phyloP scores from a whole-genome alignment of 805 yeast species.

The Yamadazyma olivae region DNA sequence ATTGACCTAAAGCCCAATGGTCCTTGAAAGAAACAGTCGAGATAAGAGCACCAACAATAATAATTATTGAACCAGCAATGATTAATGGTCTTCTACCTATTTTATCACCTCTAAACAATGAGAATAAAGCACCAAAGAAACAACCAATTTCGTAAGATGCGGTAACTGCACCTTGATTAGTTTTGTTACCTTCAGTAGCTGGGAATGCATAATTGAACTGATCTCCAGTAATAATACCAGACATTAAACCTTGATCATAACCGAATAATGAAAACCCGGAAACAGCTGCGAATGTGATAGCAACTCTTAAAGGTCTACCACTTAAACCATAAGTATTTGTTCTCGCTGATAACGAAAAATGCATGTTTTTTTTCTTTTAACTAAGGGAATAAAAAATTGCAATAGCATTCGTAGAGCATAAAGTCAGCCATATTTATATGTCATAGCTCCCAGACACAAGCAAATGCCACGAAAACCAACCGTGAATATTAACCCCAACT shows the following conservation, averaged over 20 bases:
- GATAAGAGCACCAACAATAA: slow-evolving; percentile 37
- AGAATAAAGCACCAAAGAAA: slow-evolving; percentile 42
- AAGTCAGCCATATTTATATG: no score
- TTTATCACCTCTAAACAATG: slow-evolving; percentile 36
- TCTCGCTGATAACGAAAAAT: slow-evolving; percentile 18
- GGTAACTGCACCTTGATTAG: slow-evolving; percentile 66
- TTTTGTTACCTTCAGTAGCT: slow-evolving; percentile 23
- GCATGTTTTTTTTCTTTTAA: no score
- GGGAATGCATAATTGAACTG: slow-evolving; percentile 37
- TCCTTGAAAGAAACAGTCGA: slow-evolving; percentile 33
- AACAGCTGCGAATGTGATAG: slow-evolving; percentile 22
- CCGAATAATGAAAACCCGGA: slow-evolving; percentile 28
- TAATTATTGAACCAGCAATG: slow-evolving; percentile 32
- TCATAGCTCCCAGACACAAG: no score
- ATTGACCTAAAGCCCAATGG: slow-evolving; percentile 60
- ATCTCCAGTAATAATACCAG: slow-evolving; percentile 38
- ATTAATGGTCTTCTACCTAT: slow-evolving; percentile 42
- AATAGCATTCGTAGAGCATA: no score
- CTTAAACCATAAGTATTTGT: slow-evolving; percentile 53
- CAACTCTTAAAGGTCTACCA: slow-evolving; percentile 45
- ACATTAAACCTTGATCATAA: slow-evolving; percentile 42
- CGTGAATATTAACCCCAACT: no score
- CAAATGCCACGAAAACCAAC: no score
- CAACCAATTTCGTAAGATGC: slow-evolving; percentile 67
- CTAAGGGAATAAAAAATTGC: no score